Evolutionary conservation across 1,284 basidiomycete species (phyloP), one percentile per base, ranked within the genome.

Genomic region (Boletus hoseneyae): DNA sequence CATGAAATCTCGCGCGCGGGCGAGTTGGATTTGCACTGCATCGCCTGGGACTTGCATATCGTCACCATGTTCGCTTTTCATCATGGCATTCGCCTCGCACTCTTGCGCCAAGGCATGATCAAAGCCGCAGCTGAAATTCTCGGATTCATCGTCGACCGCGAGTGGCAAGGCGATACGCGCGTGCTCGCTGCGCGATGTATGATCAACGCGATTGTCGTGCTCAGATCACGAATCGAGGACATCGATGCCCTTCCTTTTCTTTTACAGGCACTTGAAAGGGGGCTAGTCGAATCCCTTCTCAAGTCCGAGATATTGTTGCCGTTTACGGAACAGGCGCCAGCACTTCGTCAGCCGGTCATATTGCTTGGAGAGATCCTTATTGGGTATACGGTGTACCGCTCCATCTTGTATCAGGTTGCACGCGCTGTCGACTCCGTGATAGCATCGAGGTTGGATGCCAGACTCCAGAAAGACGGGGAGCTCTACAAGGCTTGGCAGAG

Each of bases 31-130:
- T n/a, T 65, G 6, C 39, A 47, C 32, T 66, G 65, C 21, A 49
- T 64, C 8, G 65, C 57, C 6, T 67, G 62, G 62, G 65, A 66
- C 33, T 47, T 63, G 43, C 64, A 66, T 19, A 56, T 64, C 38
- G 27, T 66, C 41, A 61, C 60, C 15, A 40, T 51, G 5, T 42
- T 66, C 21, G 46, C 61, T 10, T 52, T 61, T 27, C 65, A 33
- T 6, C 52, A 54, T 16, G 25, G 44, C 11, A 59, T 66, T 10
- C 49, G 53, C 21, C 30, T 53, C 10, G 50, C 60, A 3, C 55
- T 64, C 18, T 42, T 64, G 46, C 50, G 41, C 27, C 60, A 60
- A 27, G 62, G 62, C 38, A 44, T 52, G n/a, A 65, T 67, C 43
- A 59, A 55, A 46, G 60, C 51, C 4, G 53, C 55, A 18, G 40